Evolutionary conservation across 768 basidiomycete species (phyloP), one percentile per base, ranked within the genome.

Genomic region (Stropharia rugosoannulata): DNA sequence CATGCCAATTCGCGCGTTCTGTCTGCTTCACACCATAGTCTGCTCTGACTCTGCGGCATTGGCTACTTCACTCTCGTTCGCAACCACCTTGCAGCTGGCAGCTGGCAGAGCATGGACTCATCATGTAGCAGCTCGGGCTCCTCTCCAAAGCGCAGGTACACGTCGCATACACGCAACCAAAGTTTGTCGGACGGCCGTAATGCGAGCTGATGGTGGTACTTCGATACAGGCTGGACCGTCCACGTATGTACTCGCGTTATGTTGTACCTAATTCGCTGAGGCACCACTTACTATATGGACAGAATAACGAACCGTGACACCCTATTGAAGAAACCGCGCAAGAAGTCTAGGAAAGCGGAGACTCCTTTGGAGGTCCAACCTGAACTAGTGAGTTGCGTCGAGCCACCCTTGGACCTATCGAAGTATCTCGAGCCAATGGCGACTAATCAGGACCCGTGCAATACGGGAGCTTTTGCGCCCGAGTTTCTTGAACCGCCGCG

Each of bases 101-200:
- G 82, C 82, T 16, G 73, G 73, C 59, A 77, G 75, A 48, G 82
- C 81, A 45, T 85, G 80, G 74, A 60, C 67, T n/a, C 51, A 63
- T 57, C 66, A 59, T 50, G 60, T 61, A 50, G 37, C 49, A 29
- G 62, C 64, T 12, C 46, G 58, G 49, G 13, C 60, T 11, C 53
- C 54, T 9, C 46, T 47, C 19, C 54, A 44, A 55, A 27, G 5
- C 39, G n/a, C 37, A 42, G 47, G 48, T 32, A 54, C 54, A 53
- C 58, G 53, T 48, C 50, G 37, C 49, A 44, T 55, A 12, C 41
- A 37, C 18, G 35, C 53, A 36, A 52, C 15, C 36, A 40, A 39
- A 25, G 49, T 41, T 5, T 46, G 49, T 35, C 63, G 56, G 44
- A 22, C 37, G 37, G 57, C 43, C 13, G 56, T 45, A 50, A 58